phyloP scores from a whole-genome alignment of 2,329 filamentous ascomycete genomes.

The Ascochyta koolunga region DNA sequence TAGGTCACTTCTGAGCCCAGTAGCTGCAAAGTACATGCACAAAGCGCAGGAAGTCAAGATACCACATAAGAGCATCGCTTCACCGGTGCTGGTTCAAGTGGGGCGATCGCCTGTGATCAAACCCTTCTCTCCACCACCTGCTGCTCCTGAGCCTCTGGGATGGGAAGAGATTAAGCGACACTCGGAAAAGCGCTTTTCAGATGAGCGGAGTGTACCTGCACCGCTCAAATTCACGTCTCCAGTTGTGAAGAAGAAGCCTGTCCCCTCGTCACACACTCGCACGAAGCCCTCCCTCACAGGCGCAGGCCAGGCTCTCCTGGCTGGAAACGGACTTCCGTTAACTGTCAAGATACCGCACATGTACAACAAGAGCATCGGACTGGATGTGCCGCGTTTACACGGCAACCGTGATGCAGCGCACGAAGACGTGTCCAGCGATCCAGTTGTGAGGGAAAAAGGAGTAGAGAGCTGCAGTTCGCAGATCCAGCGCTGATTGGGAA shows the following conservation, averaged over 20 bases:
- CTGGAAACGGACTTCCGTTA: conserved; percentile 27
- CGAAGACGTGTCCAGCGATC: conserved; percentile 16
- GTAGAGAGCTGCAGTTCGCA: conserved; percentile 29
- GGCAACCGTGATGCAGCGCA: conserved; percentile 11
- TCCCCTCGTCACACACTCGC: conserved; percentile 7
- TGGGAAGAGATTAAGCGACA: conserved; percentile 40
- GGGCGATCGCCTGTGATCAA: conserved; percentile 10
- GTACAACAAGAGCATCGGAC: conserved; percentile 18
- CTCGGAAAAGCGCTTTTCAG: conserved; percentile 12
- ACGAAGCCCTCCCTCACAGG: conserved; percentile 27
- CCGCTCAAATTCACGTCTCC: conserved; percentile 13
- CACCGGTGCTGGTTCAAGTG: conserved; percentile 12
- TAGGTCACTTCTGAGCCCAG: conserved; percentile 11
- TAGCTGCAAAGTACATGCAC: conserved; percentile 12
- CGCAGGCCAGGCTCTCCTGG: conserved; percentile 24
- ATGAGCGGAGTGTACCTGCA: conserved; percentile 11
- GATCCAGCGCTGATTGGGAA: conserved; percentile 26
- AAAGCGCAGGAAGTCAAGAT: conserved; percentile 15
- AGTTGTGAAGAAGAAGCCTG: conserved; percentile 22
- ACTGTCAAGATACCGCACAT: conserved; percentile 27
- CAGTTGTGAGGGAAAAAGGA: conserved; percentile 23
- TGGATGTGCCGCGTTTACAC: conserved; percentile 27
- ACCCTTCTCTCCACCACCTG: conserved; percentile 13
- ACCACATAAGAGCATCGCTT: conserved; percentile 9
- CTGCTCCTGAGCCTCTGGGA: conserved; percentile 26